Evolutionary conservation across 768 basidiomycete species (phyloP).

Genomic region (Boletus rufocinnamomeus): DNA sequence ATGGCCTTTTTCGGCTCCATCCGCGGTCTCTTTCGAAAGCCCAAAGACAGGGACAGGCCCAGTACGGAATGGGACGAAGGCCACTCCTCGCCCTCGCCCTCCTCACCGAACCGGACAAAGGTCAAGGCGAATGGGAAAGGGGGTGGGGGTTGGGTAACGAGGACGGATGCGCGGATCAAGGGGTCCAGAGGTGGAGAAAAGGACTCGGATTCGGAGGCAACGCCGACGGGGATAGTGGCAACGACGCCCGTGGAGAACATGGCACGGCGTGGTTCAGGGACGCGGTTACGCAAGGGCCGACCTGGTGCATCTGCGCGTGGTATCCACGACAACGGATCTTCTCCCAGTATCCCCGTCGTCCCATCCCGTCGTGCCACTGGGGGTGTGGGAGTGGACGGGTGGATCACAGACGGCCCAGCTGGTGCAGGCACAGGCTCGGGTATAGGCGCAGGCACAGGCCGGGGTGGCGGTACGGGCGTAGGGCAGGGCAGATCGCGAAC

Average conservation of each 20-base stretch:
- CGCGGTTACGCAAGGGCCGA: constrained; percentile 23
- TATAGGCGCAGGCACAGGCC: neutral
- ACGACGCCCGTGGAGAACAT: neutral
- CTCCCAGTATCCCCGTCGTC: neutral
- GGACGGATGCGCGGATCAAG: constrained; percentile 29
- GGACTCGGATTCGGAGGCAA: constrained; percentile 24
- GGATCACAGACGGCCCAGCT: constrained; percentile 20
- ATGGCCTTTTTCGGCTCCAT: constrained; percentile 29
- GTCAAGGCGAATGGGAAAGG: neutral
- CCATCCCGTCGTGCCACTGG: neutral
- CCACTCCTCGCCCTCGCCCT: neutral
- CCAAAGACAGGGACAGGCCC: constrained; percentile 11
- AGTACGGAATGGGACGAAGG: constrained; percentile 15
- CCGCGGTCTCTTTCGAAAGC: constrained; percentile 30
- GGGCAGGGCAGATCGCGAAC: constrained; percentile 1
- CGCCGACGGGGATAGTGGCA: neutral
- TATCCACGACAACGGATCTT: constrained; percentile 1
- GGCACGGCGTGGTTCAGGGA: neutral
- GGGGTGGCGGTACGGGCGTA: neutral
- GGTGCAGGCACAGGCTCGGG: neutral
- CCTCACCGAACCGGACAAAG: neutral
- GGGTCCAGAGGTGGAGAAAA: neutral
- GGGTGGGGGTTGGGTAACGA: constrained; percentile 28
- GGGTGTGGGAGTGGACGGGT: constrained; percentile 14
- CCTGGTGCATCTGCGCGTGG: constrained; percentile 1